Evolutionary conservation across 1,284 basidiomycete species (phyloP), one percentile per base, ranked within the genome.

Genomic region (Sanghuangporus sanghuang): DNA sequence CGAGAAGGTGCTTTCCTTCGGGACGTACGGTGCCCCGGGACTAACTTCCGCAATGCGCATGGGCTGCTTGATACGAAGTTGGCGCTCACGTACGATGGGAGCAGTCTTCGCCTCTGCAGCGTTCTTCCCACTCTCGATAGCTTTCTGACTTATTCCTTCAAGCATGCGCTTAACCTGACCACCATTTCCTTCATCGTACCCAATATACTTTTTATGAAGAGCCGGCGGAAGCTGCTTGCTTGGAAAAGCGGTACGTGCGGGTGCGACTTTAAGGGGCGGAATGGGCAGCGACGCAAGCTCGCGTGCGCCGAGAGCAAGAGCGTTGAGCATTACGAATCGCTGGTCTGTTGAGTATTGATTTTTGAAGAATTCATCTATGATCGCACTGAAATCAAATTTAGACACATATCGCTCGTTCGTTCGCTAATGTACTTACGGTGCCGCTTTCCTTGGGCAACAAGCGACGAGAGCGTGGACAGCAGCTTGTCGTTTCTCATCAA

Each of bases 351-450:
- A 95, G 74, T 96, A 98, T 68, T 96, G 92, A 57, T 91, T 90
- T 65, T 89, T 87, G 77, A 98, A 98, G 74, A 95, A 93, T 71
- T 97, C 93, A 72, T 98, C 93, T 53, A 91, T 87, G n/a, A 96
- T 78, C 55, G 85, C 82, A 3, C 94, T 96, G 71, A 1, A 59
- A 32, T 59, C 21, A n/a, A 14, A 49, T 32, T 66, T 56, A 61
- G 48, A 67, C 42, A 8, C 54, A 18, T 50, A 18, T 42, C 44
- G 21, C 11, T 18, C n/a, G 59, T 18, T 50, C 36, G 40, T 40
- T 39, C n/a, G 50, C 16, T 44, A 57, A 6, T 50, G 6, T 46
- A 84, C 91, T 73, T 74, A 97, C 93, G 87, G 90, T 0, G 92
- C 87, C 46, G 90, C 86, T 64, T 86, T 85, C 36, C 77, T 77